These are phyloP conservation scores for Podila epigama DNA, from an alignment of 192 early-diverging fungal genomes.

Conservation along the genomic window DNA sequence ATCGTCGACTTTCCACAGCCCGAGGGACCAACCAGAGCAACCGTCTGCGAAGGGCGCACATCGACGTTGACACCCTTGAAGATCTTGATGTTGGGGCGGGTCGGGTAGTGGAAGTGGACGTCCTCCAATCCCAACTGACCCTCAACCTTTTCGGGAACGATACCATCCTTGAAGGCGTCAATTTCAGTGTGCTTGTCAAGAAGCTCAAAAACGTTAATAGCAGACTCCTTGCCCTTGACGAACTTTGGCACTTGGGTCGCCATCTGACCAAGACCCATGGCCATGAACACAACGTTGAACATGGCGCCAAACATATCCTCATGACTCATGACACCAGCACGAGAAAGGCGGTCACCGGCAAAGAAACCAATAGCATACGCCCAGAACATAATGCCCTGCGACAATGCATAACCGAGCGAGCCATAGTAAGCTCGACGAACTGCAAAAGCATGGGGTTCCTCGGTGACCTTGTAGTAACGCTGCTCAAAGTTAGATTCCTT, in stretches of 20 bases:
- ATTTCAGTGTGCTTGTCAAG: conserved; percentile 77
- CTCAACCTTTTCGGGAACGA: conserved; percentile 43
- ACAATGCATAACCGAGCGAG: conserved; percentile 57
- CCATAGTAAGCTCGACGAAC: conserved; percentile 50
- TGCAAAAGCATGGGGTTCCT: conserved; percentile 53
- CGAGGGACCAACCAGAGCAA: conserved; percentile 84
- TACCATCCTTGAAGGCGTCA: conserved; percentile 62
- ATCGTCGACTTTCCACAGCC: conserved; percentile 79
- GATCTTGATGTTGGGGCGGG: conserved; percentile 60
- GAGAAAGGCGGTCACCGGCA: conserved; percentile 58
- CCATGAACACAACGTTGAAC: conserved; percentile 68
- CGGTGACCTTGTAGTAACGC: conserved; percentile 51
- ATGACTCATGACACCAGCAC: conserved; percentile 10
- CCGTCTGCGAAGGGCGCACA: conserved; percentile 68
- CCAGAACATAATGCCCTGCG: conserved; percentile 62
- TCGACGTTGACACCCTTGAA: conserved; percentile 60
- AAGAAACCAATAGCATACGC: conserved; percentile 66
- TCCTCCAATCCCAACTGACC: conserved; percentile 61
- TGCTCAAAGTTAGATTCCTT: conserved; percentile 52
- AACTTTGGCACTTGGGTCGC: conserved; percentile 61
- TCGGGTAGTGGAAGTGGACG: conserved; percentile 72
- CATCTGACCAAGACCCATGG: conserved; percentile 69
- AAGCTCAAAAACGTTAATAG: conserved; percentile 71
- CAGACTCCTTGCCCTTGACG: conserved; percentile 71
- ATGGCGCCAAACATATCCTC: conserved; percentile 47